These are phyloP conservation scores for Xerocomellus chrysenteron DNA, from an alignment of 768 basidiomycete species.

Conservation along the genomic window DNA sequence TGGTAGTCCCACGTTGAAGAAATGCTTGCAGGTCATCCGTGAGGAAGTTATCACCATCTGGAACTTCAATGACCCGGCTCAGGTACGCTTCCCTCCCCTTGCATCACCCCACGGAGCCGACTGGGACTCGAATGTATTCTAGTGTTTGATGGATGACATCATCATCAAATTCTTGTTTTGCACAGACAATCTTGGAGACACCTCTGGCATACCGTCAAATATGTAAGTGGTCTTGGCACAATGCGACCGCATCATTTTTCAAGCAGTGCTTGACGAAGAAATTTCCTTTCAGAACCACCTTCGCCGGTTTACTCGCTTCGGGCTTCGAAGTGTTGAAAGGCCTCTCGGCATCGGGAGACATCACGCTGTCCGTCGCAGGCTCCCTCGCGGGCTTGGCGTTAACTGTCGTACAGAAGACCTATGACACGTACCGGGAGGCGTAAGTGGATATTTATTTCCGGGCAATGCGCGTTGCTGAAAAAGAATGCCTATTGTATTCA, in stretches of 20 bases:
- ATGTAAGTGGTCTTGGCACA: neutral
- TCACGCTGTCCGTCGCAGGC: neutral
- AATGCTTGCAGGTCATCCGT: slow-evolving; percentile 12
- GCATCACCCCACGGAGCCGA: neutral
- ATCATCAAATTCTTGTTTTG: slow-evolving; percentile 1
- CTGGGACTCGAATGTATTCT: neutral
- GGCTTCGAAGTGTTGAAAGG: neutral
- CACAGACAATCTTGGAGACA: neutral
- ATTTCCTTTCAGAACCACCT: neutral
- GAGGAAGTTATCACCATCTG: slow-evolving; percentile 8
- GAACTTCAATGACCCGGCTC: slow-evolving; percentile 16
- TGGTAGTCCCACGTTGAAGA: slow-evolving; percentile 1
- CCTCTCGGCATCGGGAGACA: neutral
- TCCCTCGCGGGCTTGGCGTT: neutral
- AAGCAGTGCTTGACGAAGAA: neutral
- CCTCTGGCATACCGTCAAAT: neutral
- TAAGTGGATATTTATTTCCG: neutral
- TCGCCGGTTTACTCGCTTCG: neutral
- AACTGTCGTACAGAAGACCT: neutral
- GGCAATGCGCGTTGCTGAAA: neutral
- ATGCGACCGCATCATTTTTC: neutral
- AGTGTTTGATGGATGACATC: slow-evolving; percentile 10
- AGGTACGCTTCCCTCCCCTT: neutral
- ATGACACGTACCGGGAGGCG: slow-evolving; percentile 1
- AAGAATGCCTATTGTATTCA: too few species aligned